A percentile compares a stretch with the other conserved stretches of the same genome.
phyloP scores from a whole-genome alignment of 495 filamentous ascomycete species.

The Talaromyces liani region DNA sequence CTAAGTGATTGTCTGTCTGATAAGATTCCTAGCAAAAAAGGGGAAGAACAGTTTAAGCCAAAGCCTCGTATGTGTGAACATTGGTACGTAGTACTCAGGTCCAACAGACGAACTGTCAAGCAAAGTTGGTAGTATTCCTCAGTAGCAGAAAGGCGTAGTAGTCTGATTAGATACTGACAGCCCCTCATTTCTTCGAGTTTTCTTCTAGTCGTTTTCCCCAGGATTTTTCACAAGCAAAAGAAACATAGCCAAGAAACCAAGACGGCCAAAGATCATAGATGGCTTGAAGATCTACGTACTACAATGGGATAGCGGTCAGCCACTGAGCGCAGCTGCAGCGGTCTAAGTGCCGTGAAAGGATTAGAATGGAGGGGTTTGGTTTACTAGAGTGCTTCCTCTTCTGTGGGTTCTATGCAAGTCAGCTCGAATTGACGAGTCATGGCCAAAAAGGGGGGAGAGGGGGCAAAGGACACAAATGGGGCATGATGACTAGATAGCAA shows the following conservation, averaged over 20 bases:
- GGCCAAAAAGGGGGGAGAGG: not conserved
- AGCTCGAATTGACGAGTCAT: not conserved
- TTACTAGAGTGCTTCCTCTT: not conserved
- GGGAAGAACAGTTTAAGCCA: not conserved
- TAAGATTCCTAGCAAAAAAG: not conserved
- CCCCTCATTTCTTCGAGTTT: not conserved
- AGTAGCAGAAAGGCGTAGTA: not conserved
- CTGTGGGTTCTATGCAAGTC: not conserved
- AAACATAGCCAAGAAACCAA: not conserved
- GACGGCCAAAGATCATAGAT: not conserved
- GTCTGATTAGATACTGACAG: not conserved
- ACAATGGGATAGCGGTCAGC: constrained; percentile 1
- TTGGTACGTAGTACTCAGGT: not conserved
- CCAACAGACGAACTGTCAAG: not conserved
- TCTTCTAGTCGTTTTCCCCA: not conserved
- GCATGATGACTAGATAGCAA: not conserved
- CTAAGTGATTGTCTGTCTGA: not conserved
- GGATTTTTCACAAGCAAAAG: not conserved
- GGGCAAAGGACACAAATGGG: not conserved
- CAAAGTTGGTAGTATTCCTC: not conserved
- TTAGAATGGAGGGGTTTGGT: not conserved
- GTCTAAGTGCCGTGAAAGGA: not conserved
- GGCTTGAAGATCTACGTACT: constrained; percentile 3
- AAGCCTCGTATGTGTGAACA: not conserved
- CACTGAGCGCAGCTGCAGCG: not conserved